Evolutionary conservation across 768 basidiomycete genomes (phyloP), one percentile per base, ranked within the genome.

Genomic region (Kwoniella mangroviensis): DNA sequence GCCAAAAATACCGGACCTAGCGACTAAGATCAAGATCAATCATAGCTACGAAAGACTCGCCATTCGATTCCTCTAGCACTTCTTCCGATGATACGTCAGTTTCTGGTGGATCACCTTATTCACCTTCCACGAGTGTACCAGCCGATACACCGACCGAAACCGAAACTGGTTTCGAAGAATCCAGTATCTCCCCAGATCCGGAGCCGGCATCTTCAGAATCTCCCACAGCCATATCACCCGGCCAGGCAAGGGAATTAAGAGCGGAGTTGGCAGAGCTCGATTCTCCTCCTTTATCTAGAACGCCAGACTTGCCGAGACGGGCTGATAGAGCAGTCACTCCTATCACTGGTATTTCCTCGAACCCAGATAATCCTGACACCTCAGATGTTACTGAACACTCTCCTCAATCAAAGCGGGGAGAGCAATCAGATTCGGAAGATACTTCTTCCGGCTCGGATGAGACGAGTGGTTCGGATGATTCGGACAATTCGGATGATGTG

Each of bases 1-100:
- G 34, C 34, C 34, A 34, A 34, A 1, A 34, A 0, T 34, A 34
- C 1, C 9, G 34, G 5, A 26, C 15, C 5, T n/a, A 63, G 62
- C 45, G 51, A 19, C 62, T 63, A n/a, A 51, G 62, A n/a, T 51
- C 51, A 34, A 12, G 26, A 34, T 63, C 62, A 11, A 63, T 52
- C 49, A 17, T 63, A n/a, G 63, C 63, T 55, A 17, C 63, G 2
- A 26, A 49, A 42, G 45, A 55, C 10, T 55, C 58, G 17, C 40
- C 41, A 0, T 42, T 15, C 34, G 12, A 41, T 34, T 40, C 26
- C 15, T 65, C 26, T 55, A 41, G 21, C 65, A 43, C n/a, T 43
- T 57, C 65, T 43, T 49, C 45, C 45, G 45, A 49, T 15, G 42
- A 51, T 12, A 34, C 34, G 34, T 54, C 28, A 1, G 34, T 7